A percentile compares a stretch with the other conserved stretches of the same genome.
These are phyloP conservation scores for Boletus calvinii DNA, from an alignment of 1,284 basidiomycete genomes.

Conservation along the genomic window DNA sequence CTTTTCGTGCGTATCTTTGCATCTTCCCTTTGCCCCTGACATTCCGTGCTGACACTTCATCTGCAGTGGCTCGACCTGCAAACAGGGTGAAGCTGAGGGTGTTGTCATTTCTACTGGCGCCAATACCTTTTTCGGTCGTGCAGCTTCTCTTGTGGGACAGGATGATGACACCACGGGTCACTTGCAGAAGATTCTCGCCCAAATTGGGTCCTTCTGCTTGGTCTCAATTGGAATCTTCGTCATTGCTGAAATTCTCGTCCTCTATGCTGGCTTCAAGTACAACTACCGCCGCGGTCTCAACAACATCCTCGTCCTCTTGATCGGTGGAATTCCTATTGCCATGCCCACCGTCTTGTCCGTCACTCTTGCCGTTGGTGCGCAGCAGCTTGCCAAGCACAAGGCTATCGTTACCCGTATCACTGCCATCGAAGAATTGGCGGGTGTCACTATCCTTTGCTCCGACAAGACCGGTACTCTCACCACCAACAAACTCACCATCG, in stretches of 20 bases:
- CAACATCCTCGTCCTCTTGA: constrained; percentile 95
- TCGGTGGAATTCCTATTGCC: constrained; percentile 98
- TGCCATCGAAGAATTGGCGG: constrained; percentile 94
- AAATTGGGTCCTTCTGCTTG: constrained; percentile 95
- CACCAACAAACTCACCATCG: constrained; percentile 99
- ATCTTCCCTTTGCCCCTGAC: background rate
- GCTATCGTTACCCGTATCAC: constrained; percentile 98
- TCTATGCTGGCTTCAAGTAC: constrained; percentile 88
- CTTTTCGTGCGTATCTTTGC: constrained; percentile 75
- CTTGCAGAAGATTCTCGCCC: constrained; percentile 95
- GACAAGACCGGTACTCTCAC: constrained; percentile 98
- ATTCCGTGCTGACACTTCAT: constrained; percentile 7
- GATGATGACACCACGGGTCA: constrained; percentile 97
- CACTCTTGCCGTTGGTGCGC: constrained; percentile 96
- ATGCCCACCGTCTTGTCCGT: constrained; percentile 97
- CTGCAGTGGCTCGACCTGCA: constrained; percentile 87
- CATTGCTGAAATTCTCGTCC: constrained; percentile 83
- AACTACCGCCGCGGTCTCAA: constrained; percentile 91
- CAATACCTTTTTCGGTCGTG: constrained; percentile 96
- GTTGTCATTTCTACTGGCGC: constrained; percentile 95
- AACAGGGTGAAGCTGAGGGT: constrained; percentile 96
- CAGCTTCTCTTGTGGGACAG: constrained; percentile 91
- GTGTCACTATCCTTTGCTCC: constrained; percentile 95
- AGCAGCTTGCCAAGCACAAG: constrained; percentile 98
- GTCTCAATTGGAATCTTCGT: constrained; percentile 94